These are phyloP conservation scores for Pythium aristosporum DNA, from an alignment of 352 stramenopile species.

Conservation along the genomic window DNA sequence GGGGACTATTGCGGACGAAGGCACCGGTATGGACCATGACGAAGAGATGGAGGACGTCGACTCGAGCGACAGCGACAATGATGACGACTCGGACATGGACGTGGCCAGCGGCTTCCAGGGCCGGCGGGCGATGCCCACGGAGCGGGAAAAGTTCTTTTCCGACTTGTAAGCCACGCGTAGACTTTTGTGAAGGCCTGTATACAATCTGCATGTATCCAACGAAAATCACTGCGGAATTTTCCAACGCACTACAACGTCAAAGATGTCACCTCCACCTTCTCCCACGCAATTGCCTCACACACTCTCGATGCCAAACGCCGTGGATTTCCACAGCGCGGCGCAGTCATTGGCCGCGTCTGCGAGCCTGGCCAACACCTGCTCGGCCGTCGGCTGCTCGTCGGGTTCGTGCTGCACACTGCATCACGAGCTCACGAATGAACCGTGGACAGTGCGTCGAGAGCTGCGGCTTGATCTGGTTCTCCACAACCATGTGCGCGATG, in stretches of 20 bases:
- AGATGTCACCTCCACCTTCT: background rate
- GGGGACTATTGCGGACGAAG: slow-evolving; percentile 9
- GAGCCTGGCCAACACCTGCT: slow-evolving; percentile 28
- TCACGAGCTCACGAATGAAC: slow-evolving; percentile 37
- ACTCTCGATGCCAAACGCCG: background rate
- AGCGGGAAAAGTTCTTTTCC: slow-evolving; percentile 82
- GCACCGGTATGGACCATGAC: slow-evolving; percentile 20
- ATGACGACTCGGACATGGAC: slow-evolving; percentile 57
- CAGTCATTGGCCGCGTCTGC: slow-evolving; percentile 23
- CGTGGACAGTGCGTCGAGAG: slow-evolving; percentile 38
- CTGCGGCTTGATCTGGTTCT: slow-evolving; percentile 31
- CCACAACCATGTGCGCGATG: slow-evolving; percentile 32
- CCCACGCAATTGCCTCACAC: background rate
- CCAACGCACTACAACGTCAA: no score
- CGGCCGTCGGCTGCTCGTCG: slow-evolving; percentile 31
- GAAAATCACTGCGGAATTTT: no score
- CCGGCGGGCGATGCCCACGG: slow-evolving; percentile 57
- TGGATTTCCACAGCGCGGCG: slow-evolving; percentile 20
- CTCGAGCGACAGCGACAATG: slow-evolving; percentile 54
- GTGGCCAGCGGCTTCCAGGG: slow-evolving; percentile 28
- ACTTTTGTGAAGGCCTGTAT: background rate
- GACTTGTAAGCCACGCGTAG: slow-evolving; percentile 53
- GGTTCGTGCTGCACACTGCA: slow-evolving; percentile 40
- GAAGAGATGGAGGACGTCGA: slow-evolving; percentile 89
- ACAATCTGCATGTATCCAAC: no score